Conservation (phyloP, 208 protist genomes). For the Polymyxa betae region DNA sequence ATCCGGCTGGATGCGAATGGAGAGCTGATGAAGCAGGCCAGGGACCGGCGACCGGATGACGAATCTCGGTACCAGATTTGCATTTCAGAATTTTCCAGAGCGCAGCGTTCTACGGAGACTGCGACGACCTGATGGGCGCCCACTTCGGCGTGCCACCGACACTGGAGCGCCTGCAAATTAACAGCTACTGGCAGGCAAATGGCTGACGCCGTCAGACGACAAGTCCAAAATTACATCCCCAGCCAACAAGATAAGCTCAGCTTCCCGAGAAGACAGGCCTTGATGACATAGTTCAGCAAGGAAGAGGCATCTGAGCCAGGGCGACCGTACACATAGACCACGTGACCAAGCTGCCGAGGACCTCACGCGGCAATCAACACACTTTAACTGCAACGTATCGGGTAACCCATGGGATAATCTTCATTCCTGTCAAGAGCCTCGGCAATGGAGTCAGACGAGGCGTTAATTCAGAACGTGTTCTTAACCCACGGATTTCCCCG, state of each 20-base stretch:
- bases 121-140: not conserved
- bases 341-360: not conserved
- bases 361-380: not conserved
- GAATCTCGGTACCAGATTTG: not conserved
- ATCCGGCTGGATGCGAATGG: not conserved
- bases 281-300: too few species aligned
- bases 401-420: not conserved
- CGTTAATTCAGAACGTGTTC: not conserved
- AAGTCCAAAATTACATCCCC: too few species aligned
- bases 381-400: constrained; percentile 7
- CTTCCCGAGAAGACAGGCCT: too few species aligned
- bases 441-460: constrained; percentile 6
- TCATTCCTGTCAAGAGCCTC: not conserved
- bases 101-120: not conserved
- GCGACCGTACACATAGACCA: constrained; percentile 40
- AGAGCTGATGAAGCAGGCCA: not conserved
- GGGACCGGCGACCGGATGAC: not conserved
- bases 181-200: too few species aligned
- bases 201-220: too few species aligned
- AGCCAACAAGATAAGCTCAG: too few species aligned
- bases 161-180: not conserved
- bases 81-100: not conserved
- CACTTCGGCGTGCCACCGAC: not conserved
- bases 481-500: not conserved
- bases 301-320: too few species aligned